Percentiles rank a stretch among this genome's conserved stretches.
These are phyloP conservation scores for Tylopilus rubrobrunneus DNA, from an alignment of 768 basidiomycete genomes.

Conservation along the genomic window DNA sequence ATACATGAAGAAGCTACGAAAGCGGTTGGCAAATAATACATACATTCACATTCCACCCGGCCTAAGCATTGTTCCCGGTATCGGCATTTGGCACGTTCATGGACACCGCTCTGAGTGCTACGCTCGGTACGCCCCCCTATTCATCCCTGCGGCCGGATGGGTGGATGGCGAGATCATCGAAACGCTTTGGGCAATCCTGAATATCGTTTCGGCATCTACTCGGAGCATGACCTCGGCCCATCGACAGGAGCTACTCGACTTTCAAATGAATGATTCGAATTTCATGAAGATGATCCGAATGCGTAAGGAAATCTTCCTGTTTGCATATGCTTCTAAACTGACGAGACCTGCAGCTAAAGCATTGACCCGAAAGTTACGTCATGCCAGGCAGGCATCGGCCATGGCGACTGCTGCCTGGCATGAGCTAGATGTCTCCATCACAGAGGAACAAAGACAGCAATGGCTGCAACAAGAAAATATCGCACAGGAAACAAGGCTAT, in stretches of 20 bases:
- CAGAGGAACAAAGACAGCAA: too few relatives aligned
- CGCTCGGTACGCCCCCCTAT: not conserved
- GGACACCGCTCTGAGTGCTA: conserved; percentile 24
- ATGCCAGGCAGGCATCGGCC: too few relatives aligned
- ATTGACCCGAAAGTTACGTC: too few relatives aligned
- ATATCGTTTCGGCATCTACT: not conserved
- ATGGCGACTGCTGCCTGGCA: too few relatives aligned
- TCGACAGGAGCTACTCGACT: conserved; percentile 1
- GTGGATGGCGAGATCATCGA: conserved; percentile 9
- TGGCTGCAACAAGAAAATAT: too few relatives aligned
- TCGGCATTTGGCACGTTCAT: conserved; percentile 27
- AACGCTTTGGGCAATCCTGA: not conserved
- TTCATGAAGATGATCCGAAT: conserved; percentile 5
- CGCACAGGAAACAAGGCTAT: too few relatives aligned
- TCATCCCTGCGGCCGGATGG: not conserved
- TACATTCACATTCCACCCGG: not conserved
- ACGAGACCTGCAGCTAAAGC: too few relatives aligned
- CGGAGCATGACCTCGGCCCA: not conserved
- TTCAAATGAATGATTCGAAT: conserved; percentile 8
- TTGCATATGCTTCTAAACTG: too few relatives aligned
- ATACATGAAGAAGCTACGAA: conserved; percentile 3
- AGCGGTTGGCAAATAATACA: not conserved
- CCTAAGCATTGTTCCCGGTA: conserved; percentile 8
- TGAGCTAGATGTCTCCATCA: too few relatives aligned
- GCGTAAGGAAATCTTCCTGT: not conserved